Evolutionary conservation across 2,329 filamentous ascomycete genomes (phyloP), one percentile per base, ranked within the genome.

Genomic region (Exophiala dermatitidis): DNA sequence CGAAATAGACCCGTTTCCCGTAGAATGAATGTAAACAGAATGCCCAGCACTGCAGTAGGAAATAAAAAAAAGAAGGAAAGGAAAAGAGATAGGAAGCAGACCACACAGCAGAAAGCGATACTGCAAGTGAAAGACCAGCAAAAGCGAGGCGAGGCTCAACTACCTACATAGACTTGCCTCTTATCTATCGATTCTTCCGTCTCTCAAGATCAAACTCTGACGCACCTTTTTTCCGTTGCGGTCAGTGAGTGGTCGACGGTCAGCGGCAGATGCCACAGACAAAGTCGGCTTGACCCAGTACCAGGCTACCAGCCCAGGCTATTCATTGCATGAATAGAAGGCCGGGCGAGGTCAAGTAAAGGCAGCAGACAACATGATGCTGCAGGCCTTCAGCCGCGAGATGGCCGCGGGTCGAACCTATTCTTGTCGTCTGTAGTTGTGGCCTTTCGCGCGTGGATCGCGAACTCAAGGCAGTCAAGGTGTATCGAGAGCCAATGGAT

Each of bases 191-290:
- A 44, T 30, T 7, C 9, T 7, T 10, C 9, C 5, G 40, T 8
- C 29, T 30, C 8, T 36, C 31, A 9, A 8, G 12, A 7, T 19
- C 32, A 9, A 10, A n/a, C 7, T 26, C 38, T 6, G 38, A 8
- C 10, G 38, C 1, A 30, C 9, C 36, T 36, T 29, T 48, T 30
- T 34, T 37, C 48, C 38, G 40, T 48, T 56, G 32, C 41, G 30
- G 12, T 40, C 8, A 26, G 29, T 26, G 40, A 33, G 28, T 30
- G 51, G 38, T 40, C 50, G 9, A 6, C 36, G 54, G 55, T 54
- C 55, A 54, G 55, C 55, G 55, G 51, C 46, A 52, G 51, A 51
- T 57, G 55, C 55, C 55, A 57, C 55, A 57, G 50, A 53, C 48
- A 46, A 44, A 33, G 36, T 44, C n/a, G 46, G 45, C 54, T 52